phyloP scores from a whole-genome alignment of 2,329 filamentous ascomycete genomes.

The Cladosporium sp. region DNA sequence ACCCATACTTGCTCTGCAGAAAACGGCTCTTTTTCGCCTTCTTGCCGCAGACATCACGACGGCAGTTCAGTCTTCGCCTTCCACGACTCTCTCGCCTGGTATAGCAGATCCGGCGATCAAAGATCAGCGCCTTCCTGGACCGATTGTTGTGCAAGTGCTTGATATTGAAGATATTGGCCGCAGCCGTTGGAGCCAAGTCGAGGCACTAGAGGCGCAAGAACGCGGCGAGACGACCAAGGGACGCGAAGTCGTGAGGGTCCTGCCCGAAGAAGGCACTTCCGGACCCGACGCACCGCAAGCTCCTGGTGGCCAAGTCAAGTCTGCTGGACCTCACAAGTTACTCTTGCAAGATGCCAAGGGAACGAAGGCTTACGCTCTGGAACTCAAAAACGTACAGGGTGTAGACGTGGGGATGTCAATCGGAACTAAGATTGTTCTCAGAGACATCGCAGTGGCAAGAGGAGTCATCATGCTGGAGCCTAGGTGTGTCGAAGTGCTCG shows the following conservation, averaged over 20 bases:
- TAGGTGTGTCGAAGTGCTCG: constrained; percentile 67
- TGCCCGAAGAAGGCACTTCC: constrained; percentile 46
- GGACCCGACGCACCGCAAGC: constrained; percentile 42
- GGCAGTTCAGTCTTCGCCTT: constrained; percentile 48
- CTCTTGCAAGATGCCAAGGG: constrained; percentile 79
- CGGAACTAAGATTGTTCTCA: constrained; percentile 77
- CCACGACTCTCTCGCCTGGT: constrained; percentile 58
- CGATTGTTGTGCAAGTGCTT: constrained; percentile 77
- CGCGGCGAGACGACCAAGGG: constrained; percentile 74
- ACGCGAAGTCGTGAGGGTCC: constrained; percentile 76
- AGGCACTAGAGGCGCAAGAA: constrained; percentile 72
- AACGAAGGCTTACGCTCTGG: constrained; percentile 68
- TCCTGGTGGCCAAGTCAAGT: constrained; percentile 22
- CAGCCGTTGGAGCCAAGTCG: constrained; percentile 83
- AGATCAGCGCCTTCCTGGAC: constrained; percentile 58
- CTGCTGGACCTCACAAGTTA: constrained; percentile 70
- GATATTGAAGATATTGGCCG: constrained; percentile 81
- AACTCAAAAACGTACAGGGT: constrained; percentile 65
- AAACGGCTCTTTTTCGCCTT: constrained; percentile 78
- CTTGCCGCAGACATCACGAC: constrained; percentile 74
- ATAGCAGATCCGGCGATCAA: constrained; percentile 55
- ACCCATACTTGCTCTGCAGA: constrained; percentile 69
- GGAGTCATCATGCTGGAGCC: constrained; percentile 79
- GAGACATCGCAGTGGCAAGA: constrained; percentile 65
- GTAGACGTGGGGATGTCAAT: constrained; percentile 69